phyloP scores from a whole-genome alignment of 2,329 filamentous ascomycete species.

The Hypoxylon sp. region DNA sequence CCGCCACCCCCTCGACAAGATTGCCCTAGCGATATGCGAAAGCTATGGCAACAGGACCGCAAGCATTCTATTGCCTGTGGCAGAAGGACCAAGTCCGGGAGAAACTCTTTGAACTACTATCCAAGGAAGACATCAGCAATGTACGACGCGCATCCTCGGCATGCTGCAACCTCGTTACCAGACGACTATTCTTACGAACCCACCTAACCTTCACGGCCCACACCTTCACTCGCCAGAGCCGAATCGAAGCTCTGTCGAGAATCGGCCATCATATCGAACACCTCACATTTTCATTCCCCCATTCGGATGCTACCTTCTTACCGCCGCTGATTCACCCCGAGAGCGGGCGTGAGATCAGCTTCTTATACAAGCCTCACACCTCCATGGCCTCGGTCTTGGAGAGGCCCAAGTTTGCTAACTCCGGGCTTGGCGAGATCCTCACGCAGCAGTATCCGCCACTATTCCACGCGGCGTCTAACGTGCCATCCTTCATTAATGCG shows the following conservation, averaged over 20 bases:
- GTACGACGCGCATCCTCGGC: conserved; percentile 74
- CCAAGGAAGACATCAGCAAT: conserved; percentile 62
- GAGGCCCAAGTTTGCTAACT: conserved; percentile 80
- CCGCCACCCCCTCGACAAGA: conserved; percentile 23
- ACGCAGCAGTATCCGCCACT: conserved; percentile 87
- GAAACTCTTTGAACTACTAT: conserved; percentile 57
- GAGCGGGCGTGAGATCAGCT: conserved; percentile 79
- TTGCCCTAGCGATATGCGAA: conserved; percentile 55
- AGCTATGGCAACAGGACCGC: conserved; percentile 60
- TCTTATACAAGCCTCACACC: conserved; percentile 81
- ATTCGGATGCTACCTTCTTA: conserved; percentile 80
- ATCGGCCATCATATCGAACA: conserved; percentile 82
- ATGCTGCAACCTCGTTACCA: conserved; percentile 74
- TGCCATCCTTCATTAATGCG: conserved; percentile 81
- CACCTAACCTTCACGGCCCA: conserved; percentile 75
- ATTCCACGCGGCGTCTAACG: conserved; percentile 89
- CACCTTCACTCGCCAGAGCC: conserved; percentile 77
- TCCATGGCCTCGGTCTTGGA: conserved; percentile 67
- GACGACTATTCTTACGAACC: conserved; percentile 72
- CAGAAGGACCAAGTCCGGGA: conserved; percentile 60
- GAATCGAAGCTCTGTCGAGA: conserved; percentile 76
- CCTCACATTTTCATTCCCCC: conserved; percentile 78
- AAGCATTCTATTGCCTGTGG: conserved; percentile 64
- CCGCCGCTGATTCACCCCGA: conserved; percentile 82
- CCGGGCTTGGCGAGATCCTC: conserved; percentile 80